Evolutionary conservation across 495 filamentous ascomycete genomes (phyloP), one percentile per base, ranked within the genome.

Genomic region (Aspergillus asperescens): DNA sequence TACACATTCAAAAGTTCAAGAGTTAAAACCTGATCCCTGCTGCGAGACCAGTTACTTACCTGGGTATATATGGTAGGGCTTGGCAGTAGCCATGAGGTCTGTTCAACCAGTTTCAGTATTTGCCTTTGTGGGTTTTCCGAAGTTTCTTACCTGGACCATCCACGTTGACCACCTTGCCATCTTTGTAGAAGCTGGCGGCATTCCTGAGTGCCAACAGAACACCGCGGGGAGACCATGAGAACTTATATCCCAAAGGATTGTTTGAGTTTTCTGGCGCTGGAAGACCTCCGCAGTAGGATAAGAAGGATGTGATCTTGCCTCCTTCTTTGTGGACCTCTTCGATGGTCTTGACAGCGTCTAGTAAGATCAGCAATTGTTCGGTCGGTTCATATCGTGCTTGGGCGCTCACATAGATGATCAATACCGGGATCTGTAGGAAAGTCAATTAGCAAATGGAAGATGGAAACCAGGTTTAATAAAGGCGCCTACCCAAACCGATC

Each of bases 231-330:
- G 80, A 86, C 85, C 87, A 92, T 12, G 84, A 88, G 80, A 96
- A 96, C 74, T 96, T 96, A 79, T 95, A 98, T 32, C 93, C 92
- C 19, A 96, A 77, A 23, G 93, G 92, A 75, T 96, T 96, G 67
- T 84, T 85, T 9, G 87, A 89, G 70, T 77, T 76, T 69, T 95
- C 91, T 25, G 89, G 88, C 45, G 88, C 83, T 9, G 86, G 86
- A 0, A 92, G 79, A 51, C 92, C 93, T 62, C 93, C 90, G 56
- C 94, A 97, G 78, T 88, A 96, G 16, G 83, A 88, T 22, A 87
- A 64, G 78, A 97, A 96, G 29, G 77, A 77, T 18, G 79, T 73
- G 70, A 98, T 83, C 78, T 92, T 93, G 62, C 92, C 93, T 44
- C 90, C 92, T 15, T 78, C 86, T 15, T 77, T 69, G 76, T 95